These are phyloP conservation scores for Sugiyamaella qingdaonensis DNA, from an alignment of 805 yeast species.

Conservation along the genomic window DNA sequence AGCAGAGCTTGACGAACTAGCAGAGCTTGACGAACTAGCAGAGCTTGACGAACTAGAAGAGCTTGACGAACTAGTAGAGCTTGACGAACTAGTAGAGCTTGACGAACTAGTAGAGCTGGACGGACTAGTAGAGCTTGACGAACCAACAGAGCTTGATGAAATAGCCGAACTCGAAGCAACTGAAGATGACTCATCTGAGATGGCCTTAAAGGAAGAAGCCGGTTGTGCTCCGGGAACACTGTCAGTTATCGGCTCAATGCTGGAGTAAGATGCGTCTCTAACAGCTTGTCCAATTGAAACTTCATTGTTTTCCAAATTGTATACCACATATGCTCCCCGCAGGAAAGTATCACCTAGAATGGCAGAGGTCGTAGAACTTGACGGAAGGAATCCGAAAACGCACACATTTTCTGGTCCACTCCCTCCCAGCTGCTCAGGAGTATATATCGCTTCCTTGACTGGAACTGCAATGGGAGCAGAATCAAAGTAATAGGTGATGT, in stretches of 20 bases:
- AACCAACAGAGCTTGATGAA: background rate
- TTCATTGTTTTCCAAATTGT: slow-evolving; percentile 55
- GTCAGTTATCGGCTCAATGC: slow-evolving; percentile 26
- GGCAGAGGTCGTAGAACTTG: background rate
- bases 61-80: slow-evolving; percentile 9
- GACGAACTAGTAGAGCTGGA: slow-evolving; percentile 3
- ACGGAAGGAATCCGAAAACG: slow-evolving; percentile 1
- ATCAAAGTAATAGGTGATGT: slow-evolving; percentile 1
- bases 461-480: slow-evolving; percentile 1
- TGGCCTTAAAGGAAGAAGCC: background rate
- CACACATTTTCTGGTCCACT: background rate
- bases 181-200: background rate
- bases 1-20: slow-evolving; percentile 4
- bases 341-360: slow-evolving; percentile 66
- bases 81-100: background rate
- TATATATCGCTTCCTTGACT: slow-evolving; percentile 5
- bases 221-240: slow-evolving; percentile 20
- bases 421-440: slow-evolving; percentile 3
- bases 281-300: slow-evolving; percentile 52
- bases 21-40: slow-evolving; percentile 5
- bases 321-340: slow-evolving; percentile 61
- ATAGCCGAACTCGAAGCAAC: background rate
- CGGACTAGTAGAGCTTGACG: slow-evolving; percentile 7
- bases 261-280: slow-evolving; percentile 23
- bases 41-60: slow-evolving; percentile 2